Percentiles rank a stretch among this genome's conserved stretches.
Evolutionary conservation across 2,329 filamentous ascomycete genomes (phyloP).

Genomic region (Hypoxylon sp.): DNA sequence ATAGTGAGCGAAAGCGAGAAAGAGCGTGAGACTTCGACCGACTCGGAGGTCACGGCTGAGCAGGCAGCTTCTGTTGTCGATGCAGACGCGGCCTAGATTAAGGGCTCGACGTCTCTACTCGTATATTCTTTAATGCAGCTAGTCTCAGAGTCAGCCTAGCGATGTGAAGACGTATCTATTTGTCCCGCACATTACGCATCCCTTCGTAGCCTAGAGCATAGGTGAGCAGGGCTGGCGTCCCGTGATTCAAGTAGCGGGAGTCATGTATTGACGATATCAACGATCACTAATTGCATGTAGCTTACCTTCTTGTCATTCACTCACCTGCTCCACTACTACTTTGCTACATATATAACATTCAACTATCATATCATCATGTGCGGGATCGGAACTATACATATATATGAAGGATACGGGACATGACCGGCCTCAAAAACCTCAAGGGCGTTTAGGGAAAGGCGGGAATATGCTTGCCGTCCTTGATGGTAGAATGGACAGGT

Average conservation of each 20-base stretch:
- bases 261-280: constrained; percentile 36
- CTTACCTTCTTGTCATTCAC: constrained; percentile 18
- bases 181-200: constrained; percentile 16
- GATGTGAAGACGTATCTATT: constrained; percentile 12
- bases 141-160: constrained; percentile 8
- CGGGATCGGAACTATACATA: constrained; percentile 28
- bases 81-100: constrained; percentile 18
- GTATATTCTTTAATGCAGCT: constrained; percentile 13
- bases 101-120: constrained; percentile 11
- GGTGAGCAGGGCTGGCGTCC: constrained; percentile 4
- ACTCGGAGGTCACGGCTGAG: constrained; percentile 13
- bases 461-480: constrained; percentile 24
- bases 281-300: constrained; percentile 28
- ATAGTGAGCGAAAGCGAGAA: constrained; percentile 41
- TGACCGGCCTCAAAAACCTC: constrained; percentile 37
- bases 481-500: constrained; percentile 39
- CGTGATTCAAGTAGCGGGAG: constrained; percentile 17
- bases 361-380: constrained; percentile 25
- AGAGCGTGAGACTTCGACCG: constrained; percentile 19
- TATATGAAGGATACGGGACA: constrained; percentile 32
- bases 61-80: constrained; percentile 8
- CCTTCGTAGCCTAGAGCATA: neutral
- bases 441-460: constrained; percentile 37
- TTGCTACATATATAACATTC: constrained; percentile 37
- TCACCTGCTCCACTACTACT: constrained; percentile 16